Percentiles rank a stretch among this genome's conserved stretches.
These are phyloP conservation scores for Colletotrichum sp. DNA, from an alignment of 2,329 filamentous ascomycete species.

Conservation along the genomic window DNA sequence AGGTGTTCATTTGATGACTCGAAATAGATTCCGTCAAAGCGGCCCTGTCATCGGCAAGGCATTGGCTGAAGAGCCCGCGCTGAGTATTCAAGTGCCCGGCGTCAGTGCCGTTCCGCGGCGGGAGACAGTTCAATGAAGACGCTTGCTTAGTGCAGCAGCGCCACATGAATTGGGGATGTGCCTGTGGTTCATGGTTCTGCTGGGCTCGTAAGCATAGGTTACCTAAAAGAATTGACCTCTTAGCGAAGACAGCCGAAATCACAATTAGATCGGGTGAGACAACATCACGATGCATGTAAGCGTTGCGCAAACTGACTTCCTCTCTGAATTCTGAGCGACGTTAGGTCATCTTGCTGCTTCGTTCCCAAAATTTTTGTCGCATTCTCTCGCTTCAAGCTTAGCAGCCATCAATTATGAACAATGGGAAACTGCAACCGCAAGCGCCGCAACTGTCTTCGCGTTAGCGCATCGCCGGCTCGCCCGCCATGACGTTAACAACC, in stretches of 20 bases:
- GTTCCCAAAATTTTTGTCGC: too few species aligned
- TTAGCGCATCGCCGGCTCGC: background rate
- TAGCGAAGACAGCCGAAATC: too few species aligned
- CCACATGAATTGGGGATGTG: too few species aligned
- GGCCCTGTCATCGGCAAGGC: background rate
- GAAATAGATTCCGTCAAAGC: background rate
- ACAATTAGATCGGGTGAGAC: too few species aligned
- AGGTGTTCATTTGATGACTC: accelerated
- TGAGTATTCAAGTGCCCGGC: background rate
- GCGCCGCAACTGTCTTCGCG: too few species aligned
- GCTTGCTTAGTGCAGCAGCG: background rate
- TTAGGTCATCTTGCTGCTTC: too few species aligned
- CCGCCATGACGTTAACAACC: background rate
- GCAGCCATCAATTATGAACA: accelerated
- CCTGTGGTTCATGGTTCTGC: background rate
- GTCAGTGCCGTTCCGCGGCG: background rate
- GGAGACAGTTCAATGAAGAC: too few species aligned
- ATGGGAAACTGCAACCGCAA: background rate
- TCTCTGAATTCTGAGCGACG: too few species aligned
- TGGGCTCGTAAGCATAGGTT: too few species aligned
- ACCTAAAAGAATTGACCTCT: too few species aligned
- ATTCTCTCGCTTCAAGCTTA: accelerated
- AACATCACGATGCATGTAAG: background rate
- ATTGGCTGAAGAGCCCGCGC: background rate
- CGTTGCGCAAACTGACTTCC: background rate